Evolutionary conservation across 495 filamentous ascomycete species (phyloP), one percentile per base, ranked within the genome.

Genomic region (Trypethelium eluteriae): DNA sequence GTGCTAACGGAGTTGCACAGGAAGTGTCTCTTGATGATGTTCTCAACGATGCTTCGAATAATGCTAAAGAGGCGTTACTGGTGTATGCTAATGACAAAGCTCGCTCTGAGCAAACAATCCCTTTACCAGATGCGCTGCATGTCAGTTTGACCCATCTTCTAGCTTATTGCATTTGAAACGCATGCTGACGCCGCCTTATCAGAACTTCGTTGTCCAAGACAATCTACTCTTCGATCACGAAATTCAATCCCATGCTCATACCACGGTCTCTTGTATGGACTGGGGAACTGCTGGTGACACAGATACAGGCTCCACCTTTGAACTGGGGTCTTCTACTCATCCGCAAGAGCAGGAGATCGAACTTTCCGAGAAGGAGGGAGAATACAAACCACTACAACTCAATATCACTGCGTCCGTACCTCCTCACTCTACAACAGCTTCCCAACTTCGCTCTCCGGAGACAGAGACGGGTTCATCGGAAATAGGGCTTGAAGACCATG

Each of bases 41-140:
- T 18, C 10, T 72, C 18, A 68, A 69, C 65, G 70, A 68, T 5
- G 70, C 68, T n/a, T 68, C 70, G 39, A 65, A 70, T 11, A 69
- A 72, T 39, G 62, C 68, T 38, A 56, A 41, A 44, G 25, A 38
- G 34, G 68, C 64, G 12, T 44, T 72, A 16, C 53, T 72, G 32
- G 66, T 72, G 1, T 72, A 72, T 46, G 70, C 66, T 18, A 70
- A 62, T 47, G 68, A 72, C 35, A 59, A 36, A 18, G 18, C 53
- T 7, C 36, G 53, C 53, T 59, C 53, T 9, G 53, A 59, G 32
- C 5, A 36, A 2, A 35, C 6, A 7, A 59, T 35, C 10, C 53
- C 53, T 14, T 36, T 59, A 14, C 53, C 53, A 59, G 5, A 9
- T 7, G 32, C 53, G 9, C 36, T 59, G 14, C 53, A 59, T 32